Conservation (phyloP, 192 early-diverging fungal genomes). For the Fimicolochytrium jonesii region DNA sequence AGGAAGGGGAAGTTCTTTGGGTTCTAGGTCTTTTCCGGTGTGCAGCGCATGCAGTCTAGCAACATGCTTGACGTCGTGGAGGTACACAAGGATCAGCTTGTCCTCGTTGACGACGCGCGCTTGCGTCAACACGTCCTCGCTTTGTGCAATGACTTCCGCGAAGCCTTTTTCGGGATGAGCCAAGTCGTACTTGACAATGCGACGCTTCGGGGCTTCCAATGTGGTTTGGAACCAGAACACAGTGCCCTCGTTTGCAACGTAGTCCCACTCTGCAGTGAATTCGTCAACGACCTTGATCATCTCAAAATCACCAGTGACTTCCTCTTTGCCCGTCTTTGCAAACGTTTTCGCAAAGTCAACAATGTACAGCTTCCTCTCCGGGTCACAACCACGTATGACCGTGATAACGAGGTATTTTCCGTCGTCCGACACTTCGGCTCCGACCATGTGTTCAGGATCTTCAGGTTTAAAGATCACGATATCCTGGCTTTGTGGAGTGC, state of each 20-base stretch:
- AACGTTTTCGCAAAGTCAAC: slow-evolving; percentile 36
- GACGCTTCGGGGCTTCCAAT: slow-evolving; percentile 53
- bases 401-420: slow-evolving; percentile 57
- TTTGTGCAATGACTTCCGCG: slow-evolving; percentile 55
- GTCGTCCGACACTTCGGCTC: slow-evolving; percentile 43
- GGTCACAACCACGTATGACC: slow-evolving; percentile 42
- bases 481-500: slow-evolving; percentile 59
- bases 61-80: slow-evolving; percentile 58
- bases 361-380: slow-evolving; percentile 21
- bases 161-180: slow-evolving; percentile 53
- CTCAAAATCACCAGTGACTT: neutral
- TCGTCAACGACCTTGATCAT: slow-evolving; percentile 42
- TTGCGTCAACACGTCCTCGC: slow-evolving; percentile 42
- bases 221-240: slow-evolving; percentile 62
- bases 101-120: slow-evolving; percentile 44
- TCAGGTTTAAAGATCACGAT: slow-evolving; percentile 46
- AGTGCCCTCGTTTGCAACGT: slow-evolving; percentile 54
- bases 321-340: slow-evolving; percentile 22
- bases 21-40: slow-evolving; percentile 34
- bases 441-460: slow-evolving; percentile 40
- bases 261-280: slow-evolving; percentile 45
- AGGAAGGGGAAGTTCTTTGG: slow-evolving; percentile 46
- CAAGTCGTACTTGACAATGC: slow-evolving; percentile 62
- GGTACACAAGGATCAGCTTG: slow-evolving; percentile 55
- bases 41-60: slow-evolving; percentile 38